Evolutionary conservation across 148 eudicot species (phyloP), one percentile per base, ranked within the genome.

Genomic region (Amaranthus hypochondriacus): DNA sequence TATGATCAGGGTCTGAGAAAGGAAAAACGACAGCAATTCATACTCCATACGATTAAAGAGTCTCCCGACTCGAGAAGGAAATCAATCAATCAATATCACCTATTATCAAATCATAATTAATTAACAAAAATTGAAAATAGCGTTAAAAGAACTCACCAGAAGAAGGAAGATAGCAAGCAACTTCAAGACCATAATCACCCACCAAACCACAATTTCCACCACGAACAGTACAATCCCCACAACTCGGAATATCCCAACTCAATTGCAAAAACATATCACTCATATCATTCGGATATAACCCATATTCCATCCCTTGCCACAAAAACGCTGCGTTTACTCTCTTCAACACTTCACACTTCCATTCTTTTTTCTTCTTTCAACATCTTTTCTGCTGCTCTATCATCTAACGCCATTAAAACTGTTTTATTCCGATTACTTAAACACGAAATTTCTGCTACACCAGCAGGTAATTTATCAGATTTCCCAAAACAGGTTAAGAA

Each of bases 151-250:
- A 71, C 69, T 58, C 28, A 80, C 82, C 82, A 7, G 48, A n/a
- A 50, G 70, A 57, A 6, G 77, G 49, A 15, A 63, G 13, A 48
- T 72, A 81, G 81, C 93, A 87, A 0, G 62, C 82, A 72, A 87
- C 66, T 48, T 56, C 67, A n/a, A 55, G 66, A 4, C 74, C 83
- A 2, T 77, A 62, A 67, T 72, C 82, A 12, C 11, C 47, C 6
- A 47, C 73, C 28, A 87, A 87, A 64, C 90, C 90, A 70, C 93
- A 92, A 62, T 39, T 47, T 49, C 87, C 87, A 9, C 87, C 87
- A 7, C 47, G 66, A 15, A 14, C 8, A 12, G 70, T 80, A 77
- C 95, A 92, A 14, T 43, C 42, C 28, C 79, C 64, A 69, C 97
- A 90, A 5, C 8, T 52, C 28, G 92, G 92, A 7, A 56, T 52